Evolutionary conservation across 495 filamentous ascomycete genomes (phyloP).

Genomic region (Podospora anserina): DNA sequence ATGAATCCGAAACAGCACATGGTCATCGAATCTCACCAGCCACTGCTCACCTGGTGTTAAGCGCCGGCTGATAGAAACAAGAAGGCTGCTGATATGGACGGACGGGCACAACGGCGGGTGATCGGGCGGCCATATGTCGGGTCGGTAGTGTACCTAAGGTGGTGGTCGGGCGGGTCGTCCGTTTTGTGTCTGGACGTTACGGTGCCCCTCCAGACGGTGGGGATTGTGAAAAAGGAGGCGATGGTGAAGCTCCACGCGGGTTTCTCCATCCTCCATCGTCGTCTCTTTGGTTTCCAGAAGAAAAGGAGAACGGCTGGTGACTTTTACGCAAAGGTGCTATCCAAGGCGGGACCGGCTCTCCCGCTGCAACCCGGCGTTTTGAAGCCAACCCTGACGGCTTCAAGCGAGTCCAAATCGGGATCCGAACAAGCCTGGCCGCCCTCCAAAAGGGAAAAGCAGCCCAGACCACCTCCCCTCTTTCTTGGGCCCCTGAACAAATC

Average conservation of each 20-base stretch:
- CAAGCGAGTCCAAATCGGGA: slow-evolving; percentile 12
- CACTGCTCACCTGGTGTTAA: not conserved
- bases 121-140: not conserved
- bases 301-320: not conserved
- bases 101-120: not conserved
- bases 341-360: slow-evolving; percentile 5
- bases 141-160: too few relatives aligned
- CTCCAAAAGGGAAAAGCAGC: not conserved
- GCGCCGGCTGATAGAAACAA: too few relatives aligned
- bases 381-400: slow-evolving; percentile 8
- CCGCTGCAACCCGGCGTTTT: slow-evolving; percentile 15
- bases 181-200: not conserved
- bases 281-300: not conserved
- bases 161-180: too few relatives aligned
- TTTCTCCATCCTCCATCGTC: not conserved
- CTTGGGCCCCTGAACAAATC: slow-evolving; percentile 1
- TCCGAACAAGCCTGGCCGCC: not conserved
- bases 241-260: not conserved
- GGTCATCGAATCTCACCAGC: too few relatives aligned
- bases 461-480: not conserved
- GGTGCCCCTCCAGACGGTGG: not conserved
- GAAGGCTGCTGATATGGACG: not conserved
- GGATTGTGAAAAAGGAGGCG: not conserved
- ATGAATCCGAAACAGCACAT: too few relatives aligned
- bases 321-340: not conserved